Percentiles rank a stretch among this genome's conserved stretches.
phyloP scores from a whole-genome alignment of 768 basidiomycete species.

The Tricholoma sp. region DNA sequence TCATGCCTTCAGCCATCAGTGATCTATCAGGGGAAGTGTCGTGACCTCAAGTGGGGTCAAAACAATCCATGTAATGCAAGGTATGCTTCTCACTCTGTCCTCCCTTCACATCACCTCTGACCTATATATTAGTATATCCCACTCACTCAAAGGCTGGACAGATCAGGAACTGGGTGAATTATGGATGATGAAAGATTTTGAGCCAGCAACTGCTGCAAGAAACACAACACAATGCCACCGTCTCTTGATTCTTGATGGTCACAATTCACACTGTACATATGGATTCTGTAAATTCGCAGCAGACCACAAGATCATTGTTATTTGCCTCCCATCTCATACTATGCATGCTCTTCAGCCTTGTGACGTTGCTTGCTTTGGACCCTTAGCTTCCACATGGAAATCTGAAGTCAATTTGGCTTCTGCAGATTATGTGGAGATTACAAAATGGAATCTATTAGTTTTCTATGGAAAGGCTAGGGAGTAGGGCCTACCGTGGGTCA shows the following conservation, averaged over 20 bases:
- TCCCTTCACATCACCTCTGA: background rate
- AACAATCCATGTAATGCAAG: background rate
- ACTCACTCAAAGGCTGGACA: slow-evolving; percentile 36
- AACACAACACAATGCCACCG: slow-evolving; percentile 16
- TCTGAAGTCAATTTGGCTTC: background rate
- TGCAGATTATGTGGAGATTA: background rate
- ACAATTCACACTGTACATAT: slow-evolving; percentile 26
- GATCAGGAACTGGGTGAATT: slow-evolving; percentile 27
- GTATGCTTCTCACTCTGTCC: background rate
- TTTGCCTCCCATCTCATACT: too few species aligned
- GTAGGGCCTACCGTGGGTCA: too few species aligned
- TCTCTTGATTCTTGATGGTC: slow-evolving; percentile 34
- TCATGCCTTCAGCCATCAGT: too few species aligned
- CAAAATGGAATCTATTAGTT: background rate
- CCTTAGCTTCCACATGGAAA: background rate
- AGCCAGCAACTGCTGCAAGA: slow-evolving; percentile 17
- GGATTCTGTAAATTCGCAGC: slow-evolving; percentile 16
- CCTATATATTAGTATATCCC: slow-evolving; percentile 20
- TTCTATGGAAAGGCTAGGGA: background rate
- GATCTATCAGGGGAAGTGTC: background rate
- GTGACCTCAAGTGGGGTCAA: background rate
- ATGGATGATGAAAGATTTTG: slow-evolving; percentile 33
- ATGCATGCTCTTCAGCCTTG: too few species aligned
- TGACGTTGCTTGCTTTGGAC: slow-evolving; percentile 23
- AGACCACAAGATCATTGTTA: slow-evolving; percentile 24